Evolutionary conservation across 768 basidiomycete genomes (phyloP).

Genomic region (Paxillus rubicundulus): DNA sequence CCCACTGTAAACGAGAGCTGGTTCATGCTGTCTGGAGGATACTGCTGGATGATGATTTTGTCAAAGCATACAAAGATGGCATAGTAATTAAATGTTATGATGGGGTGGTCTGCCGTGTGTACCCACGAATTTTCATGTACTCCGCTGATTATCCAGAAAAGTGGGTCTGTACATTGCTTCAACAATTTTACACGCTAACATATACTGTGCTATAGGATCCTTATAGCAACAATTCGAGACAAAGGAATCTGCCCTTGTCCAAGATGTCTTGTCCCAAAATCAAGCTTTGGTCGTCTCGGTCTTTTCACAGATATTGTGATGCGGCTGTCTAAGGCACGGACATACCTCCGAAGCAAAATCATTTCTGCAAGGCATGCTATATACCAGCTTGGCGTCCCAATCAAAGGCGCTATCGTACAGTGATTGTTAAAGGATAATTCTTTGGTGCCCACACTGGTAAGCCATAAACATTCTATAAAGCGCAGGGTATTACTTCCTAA

Average conservation of each 20-base stretch:
- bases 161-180: background rate
- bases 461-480: background rate
- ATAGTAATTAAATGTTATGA: constrained; percentile 2
- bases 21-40: constrained; percentile 5
- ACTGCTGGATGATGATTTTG: background rate
- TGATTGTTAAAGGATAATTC: constrained; percentile 1
- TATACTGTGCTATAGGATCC: too few relatives aligned
- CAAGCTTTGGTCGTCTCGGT: constrained; percentile 14
- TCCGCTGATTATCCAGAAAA: constrained; percentile 3
- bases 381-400: constrained; percentile 2
- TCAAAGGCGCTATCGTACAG: constrained; percentile 6
- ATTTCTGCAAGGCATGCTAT: background rate
- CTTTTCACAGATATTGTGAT: constrained; percentile 10
- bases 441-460: constrained; percentile 13
- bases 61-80: constrained; percentile 1
- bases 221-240: constrained; percentile 26
- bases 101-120: background rate
- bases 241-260: constrained; percentile 29
- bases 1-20: constrained; percentile 5
- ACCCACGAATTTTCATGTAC: constrained; percentile 4
- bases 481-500: background rate
- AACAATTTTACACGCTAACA: too few relatives aligned
- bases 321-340: background rate
- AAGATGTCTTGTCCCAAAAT: constrained; percentile 19
- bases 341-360: constrained; percentile 6